Conservation (phyloP, 2,329 filamentous ascomycete species). For the Trichophyton benhamiae region DNA sequence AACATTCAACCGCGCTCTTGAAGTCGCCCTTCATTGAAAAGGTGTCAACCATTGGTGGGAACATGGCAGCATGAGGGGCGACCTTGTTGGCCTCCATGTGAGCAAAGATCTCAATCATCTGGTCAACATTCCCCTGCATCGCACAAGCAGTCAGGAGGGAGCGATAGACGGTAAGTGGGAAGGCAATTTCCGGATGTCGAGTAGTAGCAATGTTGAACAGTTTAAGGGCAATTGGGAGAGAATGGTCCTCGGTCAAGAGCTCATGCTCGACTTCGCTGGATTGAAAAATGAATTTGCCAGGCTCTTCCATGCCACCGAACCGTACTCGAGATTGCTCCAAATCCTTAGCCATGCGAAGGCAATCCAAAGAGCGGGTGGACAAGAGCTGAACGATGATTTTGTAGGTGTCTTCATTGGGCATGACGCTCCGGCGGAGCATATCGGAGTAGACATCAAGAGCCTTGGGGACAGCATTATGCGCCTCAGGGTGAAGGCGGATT, state of each 20-base stretch:
- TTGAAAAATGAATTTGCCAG: conserved; percentile 74
- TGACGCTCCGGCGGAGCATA: conserved; percentile 77
- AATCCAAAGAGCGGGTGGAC: conserved; percentile 66
- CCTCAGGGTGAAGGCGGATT: conserved; percentile 65
- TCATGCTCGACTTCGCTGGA: conserved; percentile 80
- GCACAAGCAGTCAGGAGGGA: conserved; percentile 80
- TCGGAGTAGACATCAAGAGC: conserved; percentile 91
- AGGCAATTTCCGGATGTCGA: conserved; percentile 47
- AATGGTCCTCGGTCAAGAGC: conserved; percentile 76
- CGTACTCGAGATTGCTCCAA: conserved; percentile 73
- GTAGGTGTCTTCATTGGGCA: conserved; percentile 75
- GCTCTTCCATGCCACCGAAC: conserved; percentile 73
- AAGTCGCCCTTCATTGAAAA: conserved; percentile 74
- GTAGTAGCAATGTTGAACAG: conserved; percentile 67
- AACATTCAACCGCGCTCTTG: conserved; percentile 80
- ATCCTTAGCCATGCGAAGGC: conserved; percentile 56
- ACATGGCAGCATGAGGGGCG: conserved; percentile 65
- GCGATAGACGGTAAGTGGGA: conserved; percentile 73
- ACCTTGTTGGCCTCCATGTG: conserved; percentile 76
- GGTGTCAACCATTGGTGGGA: conserved; percentile 88
- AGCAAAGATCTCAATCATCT: conserved; percentile 82
- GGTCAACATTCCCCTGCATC: conserved; percentile 62
- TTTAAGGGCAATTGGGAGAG: conserved; percentile 70
- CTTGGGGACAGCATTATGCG: conserved; percentile 76
- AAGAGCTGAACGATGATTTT: conserved; percentile 75